Percentiles rank a stretch among this genome's conserved stretches.
Evolutionary conservation across 495 filamentous ascomycete genomes (phyloP).

Genomic region (Penicillium pulvis): DNA sequence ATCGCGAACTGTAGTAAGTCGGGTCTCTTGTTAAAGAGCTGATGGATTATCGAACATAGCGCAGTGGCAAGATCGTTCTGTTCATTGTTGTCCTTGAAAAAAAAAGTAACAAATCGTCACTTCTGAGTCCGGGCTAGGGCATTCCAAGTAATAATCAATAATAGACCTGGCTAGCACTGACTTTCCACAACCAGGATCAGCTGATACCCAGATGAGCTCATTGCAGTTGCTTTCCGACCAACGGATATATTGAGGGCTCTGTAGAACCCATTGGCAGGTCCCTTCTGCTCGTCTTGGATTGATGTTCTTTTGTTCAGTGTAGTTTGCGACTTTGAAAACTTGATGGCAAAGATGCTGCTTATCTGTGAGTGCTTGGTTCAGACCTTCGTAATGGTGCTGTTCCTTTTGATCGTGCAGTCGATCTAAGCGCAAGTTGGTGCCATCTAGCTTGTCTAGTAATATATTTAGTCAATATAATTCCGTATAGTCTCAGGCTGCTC

Average conservation of each 20-base stretch:
- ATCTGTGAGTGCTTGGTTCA: no score
- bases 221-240: slow-evolving; percentile 29
- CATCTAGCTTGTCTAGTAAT: neutral
- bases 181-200: slow-evolving; percentile 48
- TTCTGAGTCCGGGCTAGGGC: no score
- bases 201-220: slow-evolving; percentile 47
- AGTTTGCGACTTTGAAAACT: slow-evolving; percentile 29
- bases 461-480: neutral
- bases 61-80: slow-evolving; percentile 33
- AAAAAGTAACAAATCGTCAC: slow-evolving; percentile 47
- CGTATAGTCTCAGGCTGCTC: no score
- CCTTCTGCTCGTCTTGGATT: slow-evolving; percentile 29
- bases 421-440: no score
- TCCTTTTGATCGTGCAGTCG: no score
- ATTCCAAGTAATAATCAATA: slow-evolving; percentile 28
- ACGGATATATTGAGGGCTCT: slow-evolving; percentile 30
- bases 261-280: slow-evolving; percentile 31
- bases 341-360: slow-evolving; percentile 26
- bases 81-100: slow-evolving; percentile 45
- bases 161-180: slow-evolving; percentile 44
- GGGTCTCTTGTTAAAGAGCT: slow-evolving; percentile 34
- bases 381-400: no score
- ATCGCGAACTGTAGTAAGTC: slow-evolving; percentile 31
- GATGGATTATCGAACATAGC: slow-evolving; percentile 44
- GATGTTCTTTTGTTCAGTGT: slow-evolving; percentile 31